phyloP scores from a whole-genome alignment of 192 early-diverging fungal genomes.

The Coemansia nantahalensis region DNA sequence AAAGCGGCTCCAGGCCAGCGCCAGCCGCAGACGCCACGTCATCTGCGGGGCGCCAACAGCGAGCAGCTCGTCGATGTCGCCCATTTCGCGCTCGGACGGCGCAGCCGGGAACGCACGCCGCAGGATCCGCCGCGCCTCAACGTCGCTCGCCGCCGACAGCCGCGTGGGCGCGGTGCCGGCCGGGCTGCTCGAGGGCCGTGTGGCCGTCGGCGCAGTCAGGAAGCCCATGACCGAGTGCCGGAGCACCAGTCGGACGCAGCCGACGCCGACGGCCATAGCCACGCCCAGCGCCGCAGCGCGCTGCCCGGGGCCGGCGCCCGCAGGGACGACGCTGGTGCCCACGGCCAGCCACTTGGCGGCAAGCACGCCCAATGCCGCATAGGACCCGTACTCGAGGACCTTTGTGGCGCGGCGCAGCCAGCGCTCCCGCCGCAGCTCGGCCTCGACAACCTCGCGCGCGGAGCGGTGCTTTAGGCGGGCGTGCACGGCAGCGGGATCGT shows the following conservation, averaged over 20 bases:
- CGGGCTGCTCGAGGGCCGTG: background rate
- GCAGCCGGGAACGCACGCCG: constrained; percentile 42
- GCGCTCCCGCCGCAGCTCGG: constrained; percentile 17
- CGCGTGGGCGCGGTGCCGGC: background rate
- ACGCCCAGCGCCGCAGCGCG: constrained; percentile 1
- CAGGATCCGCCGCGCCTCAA: constrained; percentile 19
- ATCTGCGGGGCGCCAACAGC: background rate
- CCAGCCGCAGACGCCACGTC: constrained; percentile 32
- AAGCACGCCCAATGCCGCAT: constrained; percentile 9
- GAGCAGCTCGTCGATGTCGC: constrained; percentile 31
- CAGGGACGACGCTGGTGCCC: constrained; percentile 7
- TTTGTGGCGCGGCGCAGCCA: constrained; percentile 12
- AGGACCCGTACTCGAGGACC: constrained; percentile 17
- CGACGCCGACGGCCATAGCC: background rate
- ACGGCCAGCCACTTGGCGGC: constrained; percentile 19
- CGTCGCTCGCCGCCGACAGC: constrained; percentile 11
- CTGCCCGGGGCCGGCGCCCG: background rate
- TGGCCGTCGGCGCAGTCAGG: constrained; percentile 12
- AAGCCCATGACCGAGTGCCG: constrained; percentile 31
- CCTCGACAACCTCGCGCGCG: constrained; percentile 11
- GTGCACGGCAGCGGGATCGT: background rate
- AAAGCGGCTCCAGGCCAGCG: constrained; percentile 33
- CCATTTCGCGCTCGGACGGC: constrained; percentile 28
- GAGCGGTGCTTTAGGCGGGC: constrained; percentile 3
- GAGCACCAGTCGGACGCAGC: constrained; percentile 12